phyloP scores from a whole-genome alignment of 352 stramenopile species.

The Blastocystis sp. region DNA sequence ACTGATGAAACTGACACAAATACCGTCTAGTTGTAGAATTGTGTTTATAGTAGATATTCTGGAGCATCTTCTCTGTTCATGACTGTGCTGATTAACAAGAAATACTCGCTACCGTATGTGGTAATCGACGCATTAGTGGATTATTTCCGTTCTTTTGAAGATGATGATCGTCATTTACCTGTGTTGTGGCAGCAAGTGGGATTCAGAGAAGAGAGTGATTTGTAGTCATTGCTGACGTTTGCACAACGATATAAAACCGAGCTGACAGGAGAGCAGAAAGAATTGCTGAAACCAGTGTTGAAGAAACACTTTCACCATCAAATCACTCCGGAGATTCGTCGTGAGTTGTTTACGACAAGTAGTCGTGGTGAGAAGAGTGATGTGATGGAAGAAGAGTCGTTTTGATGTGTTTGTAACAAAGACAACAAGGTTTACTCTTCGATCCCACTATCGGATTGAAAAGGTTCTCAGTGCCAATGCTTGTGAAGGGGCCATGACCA shows the following conservation, averaged over 20 bases:
- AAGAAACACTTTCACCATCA: constrained; percentile 84
- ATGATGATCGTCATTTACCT: constrained; percentile 78
- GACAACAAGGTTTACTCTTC: neutral
- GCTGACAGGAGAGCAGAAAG: constrained; percentile 85
- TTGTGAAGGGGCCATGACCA: constrained; percentile 27
- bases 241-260: constrained; percentile 96
- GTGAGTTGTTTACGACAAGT: constrained; percentile 80
- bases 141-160: constrained; percentile 88
- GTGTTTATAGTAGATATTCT: constrained; percentile 76
- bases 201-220: neutral
- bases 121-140: constrained; percentile 90
- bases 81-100: constrained; percentile 96
- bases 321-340: constrained; percentile 94
- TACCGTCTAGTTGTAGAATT: constrained; percentile 65
- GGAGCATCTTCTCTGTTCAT: constrained; percentile 96
- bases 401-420: constrained; percentile 60
- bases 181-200: constrained; percentile 93
- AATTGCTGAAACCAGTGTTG: constrained; percentile 84
- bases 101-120: constrained; percentile 93
- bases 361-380: constrained; percentile 64
- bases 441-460: constrained; percentile 34
- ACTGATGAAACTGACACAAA: constrained; percentile 91
- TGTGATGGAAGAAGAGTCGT: constrained; percentile 58
- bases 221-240: constrained; percentile 85
- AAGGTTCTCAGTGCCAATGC: neutral